These are phyloP conservation scores for Phaeosphaeriaceae sp. DNA, from an alignment of 2,329 filamentous ascomycete genomes.

Conservation along the genomic window DNA sequence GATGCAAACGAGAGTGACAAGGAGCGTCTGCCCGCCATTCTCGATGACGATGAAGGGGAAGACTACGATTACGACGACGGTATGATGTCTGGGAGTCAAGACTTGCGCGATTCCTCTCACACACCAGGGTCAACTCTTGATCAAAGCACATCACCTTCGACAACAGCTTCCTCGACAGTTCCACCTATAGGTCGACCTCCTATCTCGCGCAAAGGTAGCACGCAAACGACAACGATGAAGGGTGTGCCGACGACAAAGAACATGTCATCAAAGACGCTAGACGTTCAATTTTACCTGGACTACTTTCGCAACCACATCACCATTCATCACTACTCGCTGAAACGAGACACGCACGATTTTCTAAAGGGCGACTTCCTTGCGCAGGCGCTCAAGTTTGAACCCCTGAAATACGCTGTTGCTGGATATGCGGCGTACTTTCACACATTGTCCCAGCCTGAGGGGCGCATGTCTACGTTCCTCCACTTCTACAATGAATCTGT, in stretches of 20 bases:
- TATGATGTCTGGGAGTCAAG: constrained; percentile 27
- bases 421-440: constrained; percentile 90
- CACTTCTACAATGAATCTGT: constrained; percentile 92
- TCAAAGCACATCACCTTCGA: constrained; percentile 61
- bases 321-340: constrained; percentile 82
- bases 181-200: constrained; percentile 36
- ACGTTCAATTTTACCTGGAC: constrained; percentile 78
- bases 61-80: constrained; percentile 36
- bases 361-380: constrained; percentile 75
- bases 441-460: constrained; percentile 73
- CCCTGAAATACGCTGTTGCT: constrained; percentile 84
- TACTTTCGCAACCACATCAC: constrained; percentile 82
- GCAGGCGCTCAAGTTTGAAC: constrained; percentile 77
- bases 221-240: constrained; percentile 33
- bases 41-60: constrained; percentile 57
- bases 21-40: constrained; percentile 52
- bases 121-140: constrained; percentile 53
- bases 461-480: constrained; percentile 81
- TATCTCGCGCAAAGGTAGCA: constrained; percentile 44
- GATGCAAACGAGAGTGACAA: constrained; percentile 54
- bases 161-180: constrained; percentile 54
- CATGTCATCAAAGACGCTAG: constrained; percentile 60
- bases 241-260: constrained; percentile 17
- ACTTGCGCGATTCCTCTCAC: constrained; percentile 45
- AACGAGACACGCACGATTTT: constrained; percentile 75